Percentiles rank a stretch among this genome's conserved stretches.
These are phyloP conservation scores for Epichloe festucae DNA, from an alignment of 2,329 filamentous ascomycete genomes.

Conservation along the genomic window DNA sequence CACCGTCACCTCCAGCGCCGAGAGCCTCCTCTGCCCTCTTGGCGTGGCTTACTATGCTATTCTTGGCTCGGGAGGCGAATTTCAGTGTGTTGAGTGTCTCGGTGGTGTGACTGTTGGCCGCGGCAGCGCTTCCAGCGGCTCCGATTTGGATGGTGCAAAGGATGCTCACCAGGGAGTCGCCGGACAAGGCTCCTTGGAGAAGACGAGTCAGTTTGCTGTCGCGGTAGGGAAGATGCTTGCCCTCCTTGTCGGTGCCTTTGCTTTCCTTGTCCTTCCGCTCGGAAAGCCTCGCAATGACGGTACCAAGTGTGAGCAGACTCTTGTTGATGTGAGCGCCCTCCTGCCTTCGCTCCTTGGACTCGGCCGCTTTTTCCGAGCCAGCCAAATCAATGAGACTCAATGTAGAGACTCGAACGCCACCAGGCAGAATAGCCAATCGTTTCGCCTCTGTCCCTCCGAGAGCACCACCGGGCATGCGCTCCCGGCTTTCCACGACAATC, in stretches of 20 bases:
- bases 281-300: conserved; percentile 86
- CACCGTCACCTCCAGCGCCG: conserved; percentile 67
- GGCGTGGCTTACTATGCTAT: conserved; percentile 93
- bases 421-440: conserved; percentile 58
- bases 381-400: conserved; percentile 92
- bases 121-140: conserved; percentile 59
- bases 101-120: conserved; percentile 60
- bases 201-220: conserved; percentile 95
- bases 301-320: conserved; percentile 85
- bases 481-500: conserved; percentile 93
- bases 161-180: conserved; percentile 95
- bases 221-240: conserved; percentile 87
- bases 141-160: conserved; percentile 91
- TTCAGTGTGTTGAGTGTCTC: conserved; percentile 95
- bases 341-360: conserved; percentile 83
- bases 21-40: conserved; percentile 88
- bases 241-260: conserved; percentile 63
- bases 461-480: conserved; percentile 55
- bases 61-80: conserved; percentile 92
- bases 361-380: conserved; percentile 89
- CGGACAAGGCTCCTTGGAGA: conserved; percentile 82
- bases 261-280: conserved; percentile 74
- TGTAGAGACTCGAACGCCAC: conserved; percentile 89
- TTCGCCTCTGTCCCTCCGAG: conserved; percentile 33
- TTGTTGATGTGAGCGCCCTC: conserved; percentile 99